Conservation (phyloP, 2,329 filamentous ascomycete genomes). For the Aspergillus ochraceoroseus region DNA sequence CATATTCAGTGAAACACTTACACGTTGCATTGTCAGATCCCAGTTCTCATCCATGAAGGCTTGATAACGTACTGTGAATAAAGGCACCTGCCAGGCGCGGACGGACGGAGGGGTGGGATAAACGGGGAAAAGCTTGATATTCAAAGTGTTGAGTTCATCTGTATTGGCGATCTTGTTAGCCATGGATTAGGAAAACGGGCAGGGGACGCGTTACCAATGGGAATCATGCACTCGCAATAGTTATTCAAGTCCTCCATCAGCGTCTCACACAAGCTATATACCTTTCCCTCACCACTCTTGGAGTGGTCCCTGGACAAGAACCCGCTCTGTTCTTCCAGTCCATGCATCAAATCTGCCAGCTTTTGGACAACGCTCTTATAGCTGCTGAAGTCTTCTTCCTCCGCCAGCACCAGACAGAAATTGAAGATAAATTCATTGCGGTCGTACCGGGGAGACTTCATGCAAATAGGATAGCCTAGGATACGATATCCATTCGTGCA, state of each 20-base stretch:
- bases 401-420: constrained; percentile 77
- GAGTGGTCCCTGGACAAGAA: constrained; percentile 57
- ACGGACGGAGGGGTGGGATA: constrained; percentile 72
- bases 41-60: constrained; percentile 52
- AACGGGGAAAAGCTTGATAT: constrained; percentile 90
- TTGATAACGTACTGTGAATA: constrained; percentile 58
- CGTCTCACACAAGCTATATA: constrained; percentile 71
- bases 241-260: constrained; percentile 91
- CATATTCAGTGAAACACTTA: constrained; percentile 20
- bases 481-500: constrained; percentile 71
- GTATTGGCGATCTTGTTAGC: constrained; percentile 11
- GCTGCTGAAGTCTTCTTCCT: constrained; percentile 64
- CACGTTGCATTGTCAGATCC: constrained; percentile 51
- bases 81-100: constrained; percentile 83
- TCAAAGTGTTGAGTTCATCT: constrained; percentile 92
- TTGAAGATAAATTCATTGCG: constrained; percentile 99
- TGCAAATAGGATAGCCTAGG: constrained; percentile 82
- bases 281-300: constrained; percentile 47
- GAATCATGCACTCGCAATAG: constrained; percentile 98
- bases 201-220: constrained; percentile 62
- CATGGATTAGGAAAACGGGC: constrained; percentile 18
- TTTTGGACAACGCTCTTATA: constrained; percentile 83
- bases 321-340: constrained; percentile 84
- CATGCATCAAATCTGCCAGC: constrained; percentile 76
- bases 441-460: constrained; percentile 74